phyloP scores from a whole-genome alignment of 352 stramenopile genomes.

The Pythium chondricola region DNA sequence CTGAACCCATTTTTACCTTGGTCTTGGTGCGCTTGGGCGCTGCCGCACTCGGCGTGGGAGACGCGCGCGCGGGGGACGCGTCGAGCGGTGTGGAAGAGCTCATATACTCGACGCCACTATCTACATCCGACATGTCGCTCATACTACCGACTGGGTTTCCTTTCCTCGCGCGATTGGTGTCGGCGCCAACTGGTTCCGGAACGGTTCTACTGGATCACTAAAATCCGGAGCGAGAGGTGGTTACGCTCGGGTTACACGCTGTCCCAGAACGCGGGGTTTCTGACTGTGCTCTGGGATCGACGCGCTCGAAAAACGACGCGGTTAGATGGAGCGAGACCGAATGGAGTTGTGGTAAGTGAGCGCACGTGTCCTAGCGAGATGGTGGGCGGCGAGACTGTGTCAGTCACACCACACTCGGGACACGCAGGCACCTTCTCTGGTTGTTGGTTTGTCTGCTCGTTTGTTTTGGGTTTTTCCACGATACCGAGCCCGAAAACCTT shows the following conservation, averaged over 20 bases:
- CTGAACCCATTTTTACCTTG: slow-evolving; percentile 14
- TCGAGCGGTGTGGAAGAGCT: slow-evolving; percentile 4
- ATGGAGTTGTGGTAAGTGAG: no score
- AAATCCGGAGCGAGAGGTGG: no score
- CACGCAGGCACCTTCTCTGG: slow-evolving; percentile 8
- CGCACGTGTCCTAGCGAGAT: no score
- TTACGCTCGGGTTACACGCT: no score
- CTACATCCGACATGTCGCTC: slow-evolving; percentile 21
- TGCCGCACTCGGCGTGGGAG: neutral
- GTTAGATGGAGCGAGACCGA: no score
- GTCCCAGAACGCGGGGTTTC: no score
- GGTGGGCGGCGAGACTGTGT: no score
- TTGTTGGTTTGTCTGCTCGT: slow-evolving; percentile 12
- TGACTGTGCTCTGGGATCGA: no score
- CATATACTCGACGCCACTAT: slow-evolving; percentile 17
- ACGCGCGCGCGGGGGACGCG: slow-evolving; percentile 1
- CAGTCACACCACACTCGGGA: slow-evolving; percentile 21
- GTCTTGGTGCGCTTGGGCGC: slow-evolving; percentile 14
- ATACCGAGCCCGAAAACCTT: slow-evolving; percentile 17
- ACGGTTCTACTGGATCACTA: no score
- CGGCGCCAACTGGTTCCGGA: neutral
- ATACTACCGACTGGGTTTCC: slow-evolving; percentile 8
- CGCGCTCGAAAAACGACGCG: no score
- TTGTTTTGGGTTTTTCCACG: slow-evolving; percentile 24
- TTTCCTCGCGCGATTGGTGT: neutral